Percentiles rank a stretch among this genome's conserved stretches.
These are phyloP conservation scores for Hemisphaericaspora lyxosophila DNA, from an alignment of 1,139 yeast genomes.

Conservation along the genomic window DNA sequence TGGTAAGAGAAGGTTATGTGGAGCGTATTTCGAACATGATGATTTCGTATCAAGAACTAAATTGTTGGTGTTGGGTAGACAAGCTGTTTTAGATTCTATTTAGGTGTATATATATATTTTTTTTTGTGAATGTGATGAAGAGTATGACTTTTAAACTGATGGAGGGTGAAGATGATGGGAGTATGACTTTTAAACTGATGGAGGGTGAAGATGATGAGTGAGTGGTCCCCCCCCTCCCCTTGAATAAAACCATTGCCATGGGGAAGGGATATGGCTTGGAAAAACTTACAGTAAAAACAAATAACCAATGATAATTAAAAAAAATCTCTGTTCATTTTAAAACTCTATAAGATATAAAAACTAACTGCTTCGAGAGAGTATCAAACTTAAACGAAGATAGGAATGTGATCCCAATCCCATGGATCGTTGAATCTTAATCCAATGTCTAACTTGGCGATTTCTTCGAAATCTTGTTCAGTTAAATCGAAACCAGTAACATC, in stretches of 20 bases:
- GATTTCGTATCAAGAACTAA: slow-evolving; percentile 62
- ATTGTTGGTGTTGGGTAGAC: slow-evolving; percentile 52
- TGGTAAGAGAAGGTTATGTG: slow-evolving; percentile 73
- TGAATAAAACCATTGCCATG: too few species aligned
- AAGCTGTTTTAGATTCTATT: slow-evolving; percentile 42
- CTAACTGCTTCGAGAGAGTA: slow-evolving; percentile 2
- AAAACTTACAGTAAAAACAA: too few species aligned
- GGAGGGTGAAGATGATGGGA: too few species aligned
- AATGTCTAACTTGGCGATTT: slow-evolving; percentile 58
- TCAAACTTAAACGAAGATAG: slow-evolving; percentile 39
- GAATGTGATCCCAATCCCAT: slow-evolving; percentile 67
- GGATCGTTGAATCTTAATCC: slow-evolving; percentile 85
- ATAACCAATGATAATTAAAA: too few species aligned
- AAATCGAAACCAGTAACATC: slow-evolving; percentile 54
- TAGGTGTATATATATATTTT: slow-evolving; percentile 10
- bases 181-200: too few species aligned
- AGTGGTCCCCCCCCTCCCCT: too few species aligned
- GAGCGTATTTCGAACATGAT: slow-evolving; percentile 71
- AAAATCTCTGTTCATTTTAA: not conserved
- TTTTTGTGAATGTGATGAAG: too few species aligned
- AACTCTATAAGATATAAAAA: slow-evolving; percentile 1
- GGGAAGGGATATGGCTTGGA: too few species aligned
- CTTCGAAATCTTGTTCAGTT: slow-evolving; percentile 51
- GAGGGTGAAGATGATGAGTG: too few species aligned
- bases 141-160: too few species aligned